These are phyloP conservation scores for Eutrema salsugineum DNA, from an alignment of 441 rosid species.

Conservation along the genomic window DNA sequence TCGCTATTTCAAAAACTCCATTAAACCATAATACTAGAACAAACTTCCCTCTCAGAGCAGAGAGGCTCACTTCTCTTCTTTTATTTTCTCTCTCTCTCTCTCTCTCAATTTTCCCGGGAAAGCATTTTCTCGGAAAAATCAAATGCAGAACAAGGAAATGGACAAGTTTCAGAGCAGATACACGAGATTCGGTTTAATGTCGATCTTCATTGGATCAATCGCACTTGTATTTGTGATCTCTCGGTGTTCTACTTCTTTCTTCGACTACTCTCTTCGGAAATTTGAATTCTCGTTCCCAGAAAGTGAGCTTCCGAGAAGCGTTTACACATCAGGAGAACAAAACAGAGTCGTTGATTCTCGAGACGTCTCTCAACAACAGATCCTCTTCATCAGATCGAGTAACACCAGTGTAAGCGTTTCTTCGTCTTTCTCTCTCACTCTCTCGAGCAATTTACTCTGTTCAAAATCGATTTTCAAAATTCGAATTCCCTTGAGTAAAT, in stretches of 20 bases:
- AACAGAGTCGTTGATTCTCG: slow-evolving; percentile 19
- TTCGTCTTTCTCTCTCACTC: neutral
- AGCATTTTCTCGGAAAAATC: slow-evolving; percentile 1
- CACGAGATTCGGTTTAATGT: slow-evolving; percentile 9
- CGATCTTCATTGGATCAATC: slow-evolving; percentile 23
- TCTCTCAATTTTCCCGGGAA: slow-evolving; percentile 20
- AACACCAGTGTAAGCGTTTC: slow-evolving; percentile 2
- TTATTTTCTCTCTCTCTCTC: neutral
- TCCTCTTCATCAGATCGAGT: slow-evolving; percentile 18
- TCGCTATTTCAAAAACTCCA: neutral
- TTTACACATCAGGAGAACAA: slow-evolving; percentile 3
- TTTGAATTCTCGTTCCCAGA: slow-evolving; percentile 5
- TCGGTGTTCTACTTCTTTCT: slow-evolving; percentile 12
- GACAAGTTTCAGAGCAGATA: neutral
- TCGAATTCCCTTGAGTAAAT: neutral
- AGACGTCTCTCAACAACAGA: slow-evolving; percentile 15
- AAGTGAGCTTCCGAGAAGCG: neutral
- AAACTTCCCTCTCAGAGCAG: slow-evolving; percentile 8
- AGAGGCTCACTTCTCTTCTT: neutral
- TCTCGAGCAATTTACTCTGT: neutral
- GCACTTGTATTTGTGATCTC: slow-evolving; percentile 12
- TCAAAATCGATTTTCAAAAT: neutral
- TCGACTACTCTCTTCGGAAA: slow-evolving; percentile 17
- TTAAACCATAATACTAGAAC: neutral
- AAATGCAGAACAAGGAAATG: slow-evolving; percentile 1